Base-by-base conservation (phyloP, 164 flowering plant genomes). In the Berberis vulgaris region DNA sequence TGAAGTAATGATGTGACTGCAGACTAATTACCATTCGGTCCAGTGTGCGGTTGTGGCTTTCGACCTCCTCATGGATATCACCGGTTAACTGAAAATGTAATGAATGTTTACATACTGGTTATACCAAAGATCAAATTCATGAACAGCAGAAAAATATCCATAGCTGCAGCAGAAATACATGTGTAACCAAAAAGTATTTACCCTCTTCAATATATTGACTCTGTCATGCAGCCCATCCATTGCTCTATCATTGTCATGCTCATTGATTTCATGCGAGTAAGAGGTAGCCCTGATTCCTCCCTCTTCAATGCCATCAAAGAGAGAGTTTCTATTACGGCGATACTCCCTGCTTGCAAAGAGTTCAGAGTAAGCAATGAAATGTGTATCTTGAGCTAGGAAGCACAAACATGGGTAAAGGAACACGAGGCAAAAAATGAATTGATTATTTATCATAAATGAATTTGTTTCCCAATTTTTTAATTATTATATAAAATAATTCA, bases 291-390 rank as follows among this genome's bases (percentile, higher is more conserved):
- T 83, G 57, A 89, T 87, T 49, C 96, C 96, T 67, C 96, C 97
- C 72, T 91, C 97, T 73, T 91, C 97, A 73, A 91, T 88, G 60
- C 89, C 97, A 84, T 89, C 96, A 86, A 89, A 87, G 54, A 89
- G 81, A 12, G 94, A 82, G 73, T 68, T 50, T 74, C 86, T 84
- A 56, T 71, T 76, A 59, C 76, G 67, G 12, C 86, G 89, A 64
- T 62, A 13, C 41, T 91, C 96, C 81, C 97, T 91, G 79, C 69
- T 76, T 1, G 43, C 7, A 61, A 57, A 44, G 49, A 43, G 40
- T 57, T 7, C 26, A 26, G 26, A 26, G 26, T 26, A 26, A 26
- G 26, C 26, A 26, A 26, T 26, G 26, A 26, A 26, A 26, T 26
- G 26, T 26, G 26, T 26, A 26, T 26, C 26, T 26, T 26, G 26